These are phyloP conservation scores for Nematodospora anomalae DNA, from an alignment of 1,139 yeast genomes.

Conservation along the genomic window DNA sequence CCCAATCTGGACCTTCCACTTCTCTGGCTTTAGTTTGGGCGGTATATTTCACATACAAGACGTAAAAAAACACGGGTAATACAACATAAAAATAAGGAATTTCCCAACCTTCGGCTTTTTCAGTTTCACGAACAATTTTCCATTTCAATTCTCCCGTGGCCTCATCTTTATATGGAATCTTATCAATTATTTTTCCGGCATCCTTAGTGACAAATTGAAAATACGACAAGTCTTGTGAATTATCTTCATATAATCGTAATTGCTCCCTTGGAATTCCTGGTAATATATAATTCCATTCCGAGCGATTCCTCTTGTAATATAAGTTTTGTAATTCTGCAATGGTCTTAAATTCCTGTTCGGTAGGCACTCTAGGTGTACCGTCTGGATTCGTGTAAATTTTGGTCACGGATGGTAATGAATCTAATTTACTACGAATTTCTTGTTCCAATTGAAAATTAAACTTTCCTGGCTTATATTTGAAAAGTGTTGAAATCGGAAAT, in stretches of 20 bases:
- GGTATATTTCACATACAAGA: conserved; percentile 47
- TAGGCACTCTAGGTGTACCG: conserved; percentile 72
- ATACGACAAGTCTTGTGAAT: conserved; percentile 61
- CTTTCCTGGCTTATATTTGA: conserved; percentile 39
- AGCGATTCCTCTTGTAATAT: conserved; percentile 58
- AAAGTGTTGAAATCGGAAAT: conserved; percentile 41
- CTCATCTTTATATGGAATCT: conserved; percentile 80
- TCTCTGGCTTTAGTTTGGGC: conserved; percentile 46
- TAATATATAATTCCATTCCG: conserved; percentile 60
- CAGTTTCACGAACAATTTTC: conserved; percentile 74
- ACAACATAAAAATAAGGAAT: conserved; percentile 69
- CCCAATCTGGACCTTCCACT: conserved; percentile 68
- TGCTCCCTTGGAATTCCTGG: conserved; percentile 56
- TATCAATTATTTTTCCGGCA: conserved; percentile 70
- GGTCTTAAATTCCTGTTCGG: conserved; percentile 69
- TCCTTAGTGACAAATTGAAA: conserved; percentile 64
- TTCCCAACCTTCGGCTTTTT: conserved; percentile 86
- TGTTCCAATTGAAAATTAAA: conserved; percentile 45
- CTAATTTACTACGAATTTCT: conserved; percentile 44
- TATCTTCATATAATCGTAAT: conserved; percentile 58
- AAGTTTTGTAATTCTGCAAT: conserved; percentile 72
- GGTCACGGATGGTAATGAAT: conserved; percentile 54
- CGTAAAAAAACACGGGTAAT: conserved; percentile 55
- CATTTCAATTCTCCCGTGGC: conserved; percentile 77
- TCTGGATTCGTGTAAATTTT: conserved; percentile 72